Evolutionary conservation across 2,329 filamentous ascomycete species (phyloP), one percentile per base, ranked within the genome.

Genomic region (Moelleriella libera): DNA sequence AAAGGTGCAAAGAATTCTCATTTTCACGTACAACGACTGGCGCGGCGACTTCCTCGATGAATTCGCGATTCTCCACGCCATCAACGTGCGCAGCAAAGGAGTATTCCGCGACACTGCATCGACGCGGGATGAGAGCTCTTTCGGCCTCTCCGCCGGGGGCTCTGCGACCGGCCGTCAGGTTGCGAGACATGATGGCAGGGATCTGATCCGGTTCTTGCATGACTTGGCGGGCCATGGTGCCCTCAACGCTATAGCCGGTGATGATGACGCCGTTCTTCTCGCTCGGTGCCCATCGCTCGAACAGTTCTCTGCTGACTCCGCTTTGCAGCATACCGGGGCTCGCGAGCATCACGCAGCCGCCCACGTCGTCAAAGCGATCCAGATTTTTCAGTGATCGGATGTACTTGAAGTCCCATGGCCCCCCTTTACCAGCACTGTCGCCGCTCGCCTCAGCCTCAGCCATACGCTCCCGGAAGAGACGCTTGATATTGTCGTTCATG

Each of bases 401-500:
- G 59, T 85, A 95, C 55, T 87, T 87, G 67, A 98, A 97, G 58
- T 98, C 92, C 89, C 92, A 98, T 0, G 92, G 92, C 0, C 85
- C 85, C 37, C 86, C 89, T 58, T 85, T 89, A 6, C 79, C 80
- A 6, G 76, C 76, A 2, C 75, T 76, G 54, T 88, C 85, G 7
- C 86, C 85, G 34, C 80, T 82, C 0, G 84, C 83, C 62, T 94
- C 87, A 8, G 88, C 86, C 62, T 94, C 88, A 4, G 87, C 88
- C 80, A 95, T 94, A 44, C 88, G 81, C 64, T 94, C 88, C 47
- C 85, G 77, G 66, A 96, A 96, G n/a, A 95, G 76, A 9, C 87
- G 80, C 64, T 95, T 96, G 70, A 98, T 97, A 58, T 96, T 97
- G 60, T 97, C 90, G 62, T 98, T 98, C 92, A 98, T 98, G 48